Evolutionary conservation across 2,329 filamentous ascomycete genomes (phyloP).

Genomic region (Pleurostoma richardsiae): DNA sequence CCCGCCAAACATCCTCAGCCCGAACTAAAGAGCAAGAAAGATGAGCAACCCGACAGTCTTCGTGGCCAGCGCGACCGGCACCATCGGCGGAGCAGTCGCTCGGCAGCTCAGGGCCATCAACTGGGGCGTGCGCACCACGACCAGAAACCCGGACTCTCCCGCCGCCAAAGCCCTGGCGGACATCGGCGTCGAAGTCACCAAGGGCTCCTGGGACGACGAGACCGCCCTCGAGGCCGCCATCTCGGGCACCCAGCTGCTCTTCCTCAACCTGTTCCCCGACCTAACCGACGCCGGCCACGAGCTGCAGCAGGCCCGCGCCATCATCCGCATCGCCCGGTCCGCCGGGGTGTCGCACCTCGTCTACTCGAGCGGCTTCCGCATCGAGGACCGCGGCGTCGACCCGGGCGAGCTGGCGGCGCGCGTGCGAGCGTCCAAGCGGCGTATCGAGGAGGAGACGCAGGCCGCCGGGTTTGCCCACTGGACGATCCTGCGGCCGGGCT

Average conservation of each 20-base stretch:
- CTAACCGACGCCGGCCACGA: slow-evolving; percentile 5
- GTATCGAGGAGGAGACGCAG: not conserved
- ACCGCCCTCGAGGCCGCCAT: slow-evolving; percentile 5
- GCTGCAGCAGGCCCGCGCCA: slow-evolving; percentile 7
- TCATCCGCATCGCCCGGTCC: slow-evolving; percentile 10
- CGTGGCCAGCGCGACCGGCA: slow-evolving; percentile 12
- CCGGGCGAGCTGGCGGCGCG: slow-evolving; percentile 1
- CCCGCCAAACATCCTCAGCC: not conserved
- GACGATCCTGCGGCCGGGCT: slow-evolving; percentile 43
- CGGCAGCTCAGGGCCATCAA: slow-evolving; percentile 7
- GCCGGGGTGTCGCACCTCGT: slow-evolving; percentile 13
- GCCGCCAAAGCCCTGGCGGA: slow-evolving; percentile 7
- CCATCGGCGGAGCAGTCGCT: slow-evolving; percentile 11
- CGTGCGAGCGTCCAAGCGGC: not conserved
- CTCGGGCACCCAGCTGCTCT: slow-evolving; percentile 13
- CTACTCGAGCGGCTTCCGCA: slow-evolving; percentile 4
- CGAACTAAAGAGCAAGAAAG: not conserved
- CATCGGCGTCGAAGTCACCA: slow-evolving; percentile 10
- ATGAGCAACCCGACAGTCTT: slow-evolving; percentile 8
- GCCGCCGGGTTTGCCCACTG: not conserved
- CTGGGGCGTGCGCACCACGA: slow-evolving; percentile 12
- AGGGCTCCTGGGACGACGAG: slow-evolving; percentile 14
- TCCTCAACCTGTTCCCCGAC: slow-evolving; percentile 8
- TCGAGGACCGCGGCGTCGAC: not conserved
- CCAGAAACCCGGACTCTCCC: slow-evolving; percentile 6